phyloP scores from a whole-genome alignment of 306 rosid genomes.

The Medicago truncatula region MtrunA17r5.0-ANR NC_053043.1:13427501-13428000 shows the following conservation, averaged over 20 bases:
- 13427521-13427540: too few relatives aligned
- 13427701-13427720: background rate
- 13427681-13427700: background rate
- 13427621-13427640: background rate
- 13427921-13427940: conserved; percentile 23
- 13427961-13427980: conserved; percentile 68
- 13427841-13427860: conserved; percentile 26
- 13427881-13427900: conserved; percentile 29
- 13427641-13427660: background rate
- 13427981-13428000: conserved; percentile 68
- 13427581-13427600: background rate
- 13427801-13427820: background rate
- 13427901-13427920: conserved; percentile 32
- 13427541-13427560: too few relatives aligned
- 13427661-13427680: too few relatives aligned
- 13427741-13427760: too few relatives aligned
- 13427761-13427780: background rate
- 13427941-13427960: conserved; percentile 51
- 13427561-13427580: too few relatives aligned
- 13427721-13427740: background rate
- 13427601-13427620: background rate
- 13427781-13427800: background rate
- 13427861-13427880: conserved; percentile 39
- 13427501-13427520: too few relatives aligned
- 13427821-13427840: conserved; percentile 12